A percentile compares a stretch with the other conserved stretches of the same genome.
Evolutionary conservation across 257 asterid species (phyloP).

Genomic region (Capsicum rhomboideum): DNA sequence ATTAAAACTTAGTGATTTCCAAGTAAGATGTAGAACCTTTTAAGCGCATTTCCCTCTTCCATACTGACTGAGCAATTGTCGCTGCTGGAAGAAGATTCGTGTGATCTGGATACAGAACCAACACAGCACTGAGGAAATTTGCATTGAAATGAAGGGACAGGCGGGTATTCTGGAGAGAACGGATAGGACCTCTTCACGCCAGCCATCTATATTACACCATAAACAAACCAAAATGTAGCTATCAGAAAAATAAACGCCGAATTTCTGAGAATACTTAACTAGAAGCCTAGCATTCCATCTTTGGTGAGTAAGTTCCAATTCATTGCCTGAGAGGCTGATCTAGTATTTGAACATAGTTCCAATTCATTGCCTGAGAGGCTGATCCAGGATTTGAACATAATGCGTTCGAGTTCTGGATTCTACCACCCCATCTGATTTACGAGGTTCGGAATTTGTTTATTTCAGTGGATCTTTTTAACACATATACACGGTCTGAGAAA

Average conservation of each 20-base stretch:
- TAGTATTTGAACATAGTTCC: no score
- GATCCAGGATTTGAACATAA: no score
- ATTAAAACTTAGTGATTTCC: not conserved
- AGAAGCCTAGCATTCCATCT: no score
- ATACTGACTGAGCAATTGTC: slow-evolving; percentile 17
- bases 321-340: no score
- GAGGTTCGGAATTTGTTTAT: no score
- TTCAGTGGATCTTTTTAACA: no score
- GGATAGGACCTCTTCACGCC: slow-evolving; percentile 33
- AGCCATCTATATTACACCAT: slow-evolving; percentile 15
- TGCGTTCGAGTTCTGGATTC: no score
- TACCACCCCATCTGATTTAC: no score
- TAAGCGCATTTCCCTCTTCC: slow-evolving; percentile 29
- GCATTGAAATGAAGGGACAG: slow-evolving; percentile 21
- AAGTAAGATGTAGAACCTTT: slow-evolving; percentile 26
- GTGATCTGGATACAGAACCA: slow-evolving; percentile 15
- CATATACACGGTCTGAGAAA: not conserved
- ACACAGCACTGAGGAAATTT: slow-evolving; percentile 11
- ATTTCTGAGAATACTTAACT: no score
- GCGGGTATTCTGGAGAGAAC: slow-evolving; percentile 20
- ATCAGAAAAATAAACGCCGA: not conserved
- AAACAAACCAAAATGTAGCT: not conserved
- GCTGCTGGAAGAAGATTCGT: slow-evolving; percentile 35
- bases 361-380: no score
- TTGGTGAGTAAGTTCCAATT: no score